Evolutionary conservation across 352 stramenopile genomes (phyloP).

Genomic region (Globisporangium spiculum): DNA sequence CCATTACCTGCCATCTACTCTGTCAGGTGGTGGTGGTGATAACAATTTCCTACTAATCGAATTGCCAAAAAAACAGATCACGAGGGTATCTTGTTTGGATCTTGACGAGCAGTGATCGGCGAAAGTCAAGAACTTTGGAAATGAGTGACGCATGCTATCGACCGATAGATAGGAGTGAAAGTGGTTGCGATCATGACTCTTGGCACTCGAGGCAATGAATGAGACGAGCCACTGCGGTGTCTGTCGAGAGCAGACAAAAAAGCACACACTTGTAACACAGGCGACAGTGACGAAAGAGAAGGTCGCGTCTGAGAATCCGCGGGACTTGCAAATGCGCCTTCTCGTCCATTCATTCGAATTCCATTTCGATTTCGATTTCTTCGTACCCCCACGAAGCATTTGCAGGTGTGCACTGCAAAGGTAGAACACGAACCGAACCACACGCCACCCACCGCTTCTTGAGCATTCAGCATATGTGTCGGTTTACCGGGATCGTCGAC

Average conservation of each 20-base stretch:
- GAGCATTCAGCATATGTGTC: neutral
- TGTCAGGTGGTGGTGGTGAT: neutral
- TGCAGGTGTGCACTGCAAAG: neutral
- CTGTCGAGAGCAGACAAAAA: too few species aligned
- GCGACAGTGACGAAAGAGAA: too few species aligned
- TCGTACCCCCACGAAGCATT: too few species aligned
- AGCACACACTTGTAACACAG: too few species aligned
- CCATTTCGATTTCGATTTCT: too few species aligned
- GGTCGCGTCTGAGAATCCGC: too few species aligned
- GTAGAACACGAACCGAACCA: neutral
- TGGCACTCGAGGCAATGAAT: neutral
- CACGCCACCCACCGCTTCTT: too few species aligned
- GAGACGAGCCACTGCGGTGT: too few species aligned
- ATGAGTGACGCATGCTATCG: too few species aligned
- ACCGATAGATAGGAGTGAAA: neutral
- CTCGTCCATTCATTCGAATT: too few species aligned
- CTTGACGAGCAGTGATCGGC: neutral
- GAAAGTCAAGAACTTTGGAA: neutral
- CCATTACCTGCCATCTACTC: neutral
- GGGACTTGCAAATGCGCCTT: too few species aligned
- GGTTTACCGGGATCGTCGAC: neutral
- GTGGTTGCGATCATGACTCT: neutral
- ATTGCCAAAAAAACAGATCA: neutral
- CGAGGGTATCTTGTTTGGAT: neutral
- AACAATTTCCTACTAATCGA: neutral